Evolutionary conservation across 2,329 filamentous ascomycete species (phyloP), one percentile per base, ranked within the genome.

Genomic region (Microthyrium microscopicum): DNA sequence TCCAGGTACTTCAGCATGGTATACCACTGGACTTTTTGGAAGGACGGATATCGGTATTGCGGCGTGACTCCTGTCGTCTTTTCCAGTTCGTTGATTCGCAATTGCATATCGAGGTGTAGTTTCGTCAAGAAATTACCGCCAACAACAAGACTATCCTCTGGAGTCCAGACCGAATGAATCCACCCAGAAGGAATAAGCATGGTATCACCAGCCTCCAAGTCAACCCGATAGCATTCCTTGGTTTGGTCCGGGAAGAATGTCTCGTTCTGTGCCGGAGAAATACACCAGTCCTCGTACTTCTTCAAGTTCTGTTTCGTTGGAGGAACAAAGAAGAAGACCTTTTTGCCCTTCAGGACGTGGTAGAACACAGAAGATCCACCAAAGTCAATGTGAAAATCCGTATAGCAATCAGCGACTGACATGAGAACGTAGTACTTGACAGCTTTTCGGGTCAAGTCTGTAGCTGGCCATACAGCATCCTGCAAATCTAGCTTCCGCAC

Each of bases 111-210:
- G 46, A 72, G 76, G 38, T 75, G 71, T 49, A 76, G 60, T 35
- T 67, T 57, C 4, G 72, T 77, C 28, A 78, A 55, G 44, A 77
- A 78, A 44, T 78, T 78, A 33, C 73, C 73, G n/a, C 73, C 73
- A 39, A 78, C 75, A 19, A 78, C 73, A 31, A 78, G 53, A 44
- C 73, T 77, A 44, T 77, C 72, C 43, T 72, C 66, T 0, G 73
- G 73, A 7, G 73, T 78, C 70, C 74, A 77, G 5, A 78, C 73
- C 17, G 73, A 73, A 45, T 78, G 73, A 33, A 78, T 78, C 73
- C 73, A 78, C 15, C 73, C 73, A 21, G 73, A 75, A 4, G 73
- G 73, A 40, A 78, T 78, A 27, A 78, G 56, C 67, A 77, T 77
- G 3, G 73, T 78, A 46, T 78, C 73, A 21, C 73, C 73, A 40